phyloP scores from a whole-genome alignment of 2,329 filamentous ascomycete genomes.

The Alternaria atra region DNA sequence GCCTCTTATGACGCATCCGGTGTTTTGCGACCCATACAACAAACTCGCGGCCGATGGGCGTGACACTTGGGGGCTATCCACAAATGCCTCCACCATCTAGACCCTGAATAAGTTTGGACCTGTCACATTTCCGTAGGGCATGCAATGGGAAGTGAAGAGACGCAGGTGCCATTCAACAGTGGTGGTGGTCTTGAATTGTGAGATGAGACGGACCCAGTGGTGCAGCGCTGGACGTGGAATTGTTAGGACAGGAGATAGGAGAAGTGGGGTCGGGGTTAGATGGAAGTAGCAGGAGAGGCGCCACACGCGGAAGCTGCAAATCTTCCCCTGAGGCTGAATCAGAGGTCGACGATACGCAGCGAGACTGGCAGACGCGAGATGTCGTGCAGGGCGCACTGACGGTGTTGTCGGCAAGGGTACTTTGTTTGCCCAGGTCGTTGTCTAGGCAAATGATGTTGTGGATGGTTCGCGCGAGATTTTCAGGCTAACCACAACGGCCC shows the following conservation, averaged over 20 bases:
- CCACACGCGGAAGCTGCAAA: not conserved
- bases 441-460: conserved; percentile 18
- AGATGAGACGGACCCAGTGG: not conserved
- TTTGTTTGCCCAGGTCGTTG: conserved; percentile 19
- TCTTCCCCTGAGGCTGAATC: conserved; percentile 5
- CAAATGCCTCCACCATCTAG: not conserved
- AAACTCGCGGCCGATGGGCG: not conserved
- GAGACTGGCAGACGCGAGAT: conserved; percentile 9
- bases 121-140: not conserved
- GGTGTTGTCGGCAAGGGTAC: conserved; percentile 22
- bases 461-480: conserved; percentile 19
- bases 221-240: not conserved
- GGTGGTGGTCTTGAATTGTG: not conserved
- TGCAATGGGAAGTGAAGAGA: not conserved
- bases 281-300: conserved; percentile 6
- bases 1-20: not conserved
- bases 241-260: conserved; percentile 2
- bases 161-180: not conserved
- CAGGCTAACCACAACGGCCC: conserved; percentile 1
- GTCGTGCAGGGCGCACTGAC: conserved; percentile 17
- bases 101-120: not conserved
- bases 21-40: conserved; percentile 2
- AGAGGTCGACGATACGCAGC: not conserved
- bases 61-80: conserved; percentile 1
- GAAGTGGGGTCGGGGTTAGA: conserved; percentile 10